Evolutionary conservation across 495 filamentous ascomycete species (phyloP).

Genomic region (Pseudoneurospora amorphoporcata): DNA sequence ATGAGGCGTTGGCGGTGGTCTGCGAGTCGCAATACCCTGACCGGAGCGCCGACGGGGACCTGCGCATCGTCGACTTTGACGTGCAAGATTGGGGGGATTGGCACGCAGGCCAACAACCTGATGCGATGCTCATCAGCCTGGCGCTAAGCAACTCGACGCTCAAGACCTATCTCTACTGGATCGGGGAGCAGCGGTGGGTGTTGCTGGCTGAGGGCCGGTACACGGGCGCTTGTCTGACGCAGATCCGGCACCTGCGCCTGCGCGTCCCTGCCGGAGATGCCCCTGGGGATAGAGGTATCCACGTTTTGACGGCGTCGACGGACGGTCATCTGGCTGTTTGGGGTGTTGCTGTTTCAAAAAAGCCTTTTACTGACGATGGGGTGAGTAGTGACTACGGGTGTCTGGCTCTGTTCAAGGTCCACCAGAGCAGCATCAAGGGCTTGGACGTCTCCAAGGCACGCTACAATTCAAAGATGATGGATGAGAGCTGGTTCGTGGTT

Average conservation of each 20-base stretch:
- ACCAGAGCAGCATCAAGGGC: conserved; percentile 65
- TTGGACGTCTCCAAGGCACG: too few relatives aligned
- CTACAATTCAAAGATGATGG: too few relatives aligned
- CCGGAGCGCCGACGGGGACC: conserved; percentile 50
- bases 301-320: conserved; percentile 43
- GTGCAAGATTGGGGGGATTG: conserved; percentile 19
- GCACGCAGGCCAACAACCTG: conserved; percentile 22
- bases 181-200: conserved; percentile 33
- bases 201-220: conserved; percentile 52
- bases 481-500: conserved; percentile 39
- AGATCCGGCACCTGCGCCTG: conserved; percentile 44
- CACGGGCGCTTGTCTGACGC: conserved; percentile 70
- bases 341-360: background rate
- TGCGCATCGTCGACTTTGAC: conserved; percentile 68
- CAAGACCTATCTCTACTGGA: conserved; percentile 52
- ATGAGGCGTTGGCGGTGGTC: conserved; percentile 42
- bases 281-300: conserved; percentile 25
- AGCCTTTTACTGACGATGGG: background rate
- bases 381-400: background rate
- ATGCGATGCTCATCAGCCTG: conserved; percentile 50
- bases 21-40: conserved; percentile 54
- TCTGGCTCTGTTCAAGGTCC: conserved; percentile 35
- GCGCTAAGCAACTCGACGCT: conserved; percentile 72
- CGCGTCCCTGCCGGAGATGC: background rate
- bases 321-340: conserved; percentile 37